Conservation (phyloP, 371 early-diverging fungal genomes). For the Rhizopus arrhizus region DNA sequence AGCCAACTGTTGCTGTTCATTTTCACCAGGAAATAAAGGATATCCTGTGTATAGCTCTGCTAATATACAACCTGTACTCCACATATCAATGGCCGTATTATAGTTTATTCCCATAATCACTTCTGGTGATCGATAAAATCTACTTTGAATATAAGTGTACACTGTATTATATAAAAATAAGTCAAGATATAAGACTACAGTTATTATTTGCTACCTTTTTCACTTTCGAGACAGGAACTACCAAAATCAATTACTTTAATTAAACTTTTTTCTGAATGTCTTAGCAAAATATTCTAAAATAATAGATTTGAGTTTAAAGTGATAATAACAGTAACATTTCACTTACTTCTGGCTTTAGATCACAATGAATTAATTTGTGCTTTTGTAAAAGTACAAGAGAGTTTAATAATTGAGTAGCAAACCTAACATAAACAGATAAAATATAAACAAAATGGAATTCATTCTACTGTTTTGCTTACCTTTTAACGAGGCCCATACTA, state of each 20-base stretch:
- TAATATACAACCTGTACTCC: conserved; percentile 98
- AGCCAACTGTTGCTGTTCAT: conserved; percentile 90
- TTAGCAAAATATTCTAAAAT: conserved; percentile 64
- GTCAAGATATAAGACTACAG: not conserved
- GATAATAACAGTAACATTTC: not conserved
- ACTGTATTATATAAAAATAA: conserved; percentile 31
- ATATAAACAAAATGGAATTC: not conserved
- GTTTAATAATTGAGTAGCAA: conserved; percentile 76
- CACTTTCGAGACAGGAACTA: conserved; percentile 75
- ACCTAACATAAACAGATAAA: conserved; percentile 22
- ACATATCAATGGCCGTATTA: conserved; percentile 94
- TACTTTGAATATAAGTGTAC: conserved; percentile 94
- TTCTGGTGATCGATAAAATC: conserved; percentile 98
- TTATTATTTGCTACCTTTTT: conserved; percentile 37
- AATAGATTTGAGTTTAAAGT: not conserved
- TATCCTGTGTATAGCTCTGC: conserved; percentile 87
- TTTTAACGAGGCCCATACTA: conserved; percentile 65
- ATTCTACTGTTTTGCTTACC: conserved; percentile 17
- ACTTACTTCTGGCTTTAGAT: conserved; percentile 84
- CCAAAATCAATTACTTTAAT: conserved; percentile 97
- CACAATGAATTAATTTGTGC: conserved; percentile 84
- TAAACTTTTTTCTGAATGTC: conserved; percentile 51
- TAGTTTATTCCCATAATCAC: conserved; percentile 87
- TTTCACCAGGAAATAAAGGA: conserved; percentile 96
- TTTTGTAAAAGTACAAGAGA: conserved; percentile 66